These are phyloP conservation scores for Didymella keratinophila DNA, from an alignment of 2,329 filamentous ascomycete genomes.

Conservation along the genomic window DNA sequence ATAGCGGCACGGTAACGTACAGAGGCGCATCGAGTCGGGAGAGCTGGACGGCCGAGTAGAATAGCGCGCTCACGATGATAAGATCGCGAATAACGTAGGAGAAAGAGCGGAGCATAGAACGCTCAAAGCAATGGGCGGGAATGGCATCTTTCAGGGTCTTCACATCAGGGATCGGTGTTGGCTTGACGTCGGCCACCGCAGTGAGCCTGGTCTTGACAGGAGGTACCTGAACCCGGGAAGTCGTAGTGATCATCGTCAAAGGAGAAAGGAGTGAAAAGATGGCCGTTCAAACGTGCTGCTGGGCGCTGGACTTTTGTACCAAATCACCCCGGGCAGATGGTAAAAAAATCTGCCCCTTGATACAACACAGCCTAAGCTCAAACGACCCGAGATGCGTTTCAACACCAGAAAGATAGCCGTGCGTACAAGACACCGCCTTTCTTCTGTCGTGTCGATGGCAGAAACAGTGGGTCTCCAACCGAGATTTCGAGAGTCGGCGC, in stretches of 20 bases:
- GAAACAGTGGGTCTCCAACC: constrained; percentile 29
- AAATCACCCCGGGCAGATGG: constrained; percentile 19
- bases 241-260: constrained; percentile 28
- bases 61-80: constrained; percentile 28
- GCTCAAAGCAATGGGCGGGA: constrained; percentile 36
- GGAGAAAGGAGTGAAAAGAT: constrained; percentile 14
- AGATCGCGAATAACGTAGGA: constrained; percentile 38
- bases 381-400: constrained; percentile 34
- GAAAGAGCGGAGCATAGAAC: constrained; percentile 32
- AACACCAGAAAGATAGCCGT: constrained; percentile 25
- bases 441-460: constrained; percentile 19
- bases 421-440: constrained; percentile 36
- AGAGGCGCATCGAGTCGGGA: constrained; percentile 26
- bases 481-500: constrained; percentile 34
- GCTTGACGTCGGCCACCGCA: constrained; percentile 28
- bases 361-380: constrained; percentile 29
- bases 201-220: constrained; percentile 26
- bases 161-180: constrained; percentile 29
- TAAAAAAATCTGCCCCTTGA: constrained; percentile 26
- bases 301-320: constrained; percentile 26
- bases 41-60: constrained; percentile 26
- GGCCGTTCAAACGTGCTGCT: constrained; percentile 6
- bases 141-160: constrained; percentile 37
- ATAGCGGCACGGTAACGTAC: constrained; percentile 43
- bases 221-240: constrained; percentile 27